A percentile compares a stretch with the other conserved stretches of the same genome.
Evolutionary conservation across 225 moss, liverwort and hornwort species (phyloP).

Genomic region (Pseudisothecium myosuroides): DNA sequence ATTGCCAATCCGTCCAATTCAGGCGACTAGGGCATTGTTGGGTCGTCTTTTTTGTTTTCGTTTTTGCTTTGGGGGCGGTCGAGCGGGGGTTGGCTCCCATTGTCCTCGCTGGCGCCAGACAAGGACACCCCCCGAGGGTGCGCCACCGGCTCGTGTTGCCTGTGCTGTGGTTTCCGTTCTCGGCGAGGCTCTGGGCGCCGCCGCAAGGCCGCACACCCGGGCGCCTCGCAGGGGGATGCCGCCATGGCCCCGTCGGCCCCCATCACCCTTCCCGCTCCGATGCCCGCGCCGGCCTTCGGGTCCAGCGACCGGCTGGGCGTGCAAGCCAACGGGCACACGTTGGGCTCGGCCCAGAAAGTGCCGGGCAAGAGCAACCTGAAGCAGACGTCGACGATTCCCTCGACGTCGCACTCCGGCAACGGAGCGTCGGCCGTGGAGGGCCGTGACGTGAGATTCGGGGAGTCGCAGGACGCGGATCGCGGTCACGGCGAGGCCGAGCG

Average conservation of each 20-base stretch:
- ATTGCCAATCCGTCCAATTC: not conserved
- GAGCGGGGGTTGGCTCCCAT: conserved; percentile 14
- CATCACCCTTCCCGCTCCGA: conserved; percentile 52
- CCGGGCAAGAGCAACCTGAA: conserved; percentile 85
- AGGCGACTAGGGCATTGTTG: not conserved
- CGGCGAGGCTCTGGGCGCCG: conserved; percentile 18
- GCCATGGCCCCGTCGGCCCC: conserved; percentile 87
- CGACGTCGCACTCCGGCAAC: conserved; percentile 34
- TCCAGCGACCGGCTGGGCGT: conserved; percentile 32
- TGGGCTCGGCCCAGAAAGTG: conserved; percentile 36
- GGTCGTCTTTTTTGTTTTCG: not conserved
- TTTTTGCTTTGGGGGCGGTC: not conserved
- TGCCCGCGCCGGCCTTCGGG: conserved; percentile 49
- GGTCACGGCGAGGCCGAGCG: conserved; percentile 16
- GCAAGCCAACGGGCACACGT: conserved; percentile 53
- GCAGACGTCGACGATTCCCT: conserved; percentile 48
- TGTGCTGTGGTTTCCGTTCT: conserved; percentile 38
- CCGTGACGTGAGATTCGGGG: conserved; percentile 17
- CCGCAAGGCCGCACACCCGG: conserved; percentile 24
- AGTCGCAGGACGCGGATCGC: conserved; percentile 6
- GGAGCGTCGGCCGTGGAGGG: conserved; percentile 2
- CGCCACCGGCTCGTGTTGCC: conserved; percentile 35
- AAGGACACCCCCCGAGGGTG: conserved; percentile 93
- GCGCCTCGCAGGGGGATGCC: conserved; percentile 38
- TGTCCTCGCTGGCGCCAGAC: conserved; percentile 87